A percentile compares a stretch with the other conserved stretches of the same genome.
Conservation (phyloP, 2,329 filamentous ascomycete genomes). For the Coniochaeta sp. region DNA sequence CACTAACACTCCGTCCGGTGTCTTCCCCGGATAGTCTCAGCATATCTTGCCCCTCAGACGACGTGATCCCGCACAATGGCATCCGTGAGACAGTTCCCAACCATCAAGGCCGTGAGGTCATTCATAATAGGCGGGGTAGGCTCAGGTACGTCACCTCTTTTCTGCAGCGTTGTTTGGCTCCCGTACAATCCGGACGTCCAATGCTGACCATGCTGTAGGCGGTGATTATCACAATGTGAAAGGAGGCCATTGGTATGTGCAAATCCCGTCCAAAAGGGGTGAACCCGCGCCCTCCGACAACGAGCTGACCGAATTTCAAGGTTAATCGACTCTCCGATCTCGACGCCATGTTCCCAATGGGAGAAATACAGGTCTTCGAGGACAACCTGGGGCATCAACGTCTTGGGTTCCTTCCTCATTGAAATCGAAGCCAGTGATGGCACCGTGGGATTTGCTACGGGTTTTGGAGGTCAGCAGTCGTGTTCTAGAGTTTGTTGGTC, state of each 20-base stretch:
- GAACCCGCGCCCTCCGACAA: background rate
- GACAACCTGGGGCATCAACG: constrained; percentile 94
- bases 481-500: background rate
- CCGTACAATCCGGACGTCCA: background rate
- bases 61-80: constrained; percentile 27
- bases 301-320: constrained; percentile 34
- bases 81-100: constrained; percentile 55
- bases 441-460: constrained; percentile 89
- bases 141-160: constrained; percentile 33
- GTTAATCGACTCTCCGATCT: constrained; percentile 88
- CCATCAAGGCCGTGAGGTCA: constrained; percentile 67
- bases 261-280: background rate
- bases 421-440: constrained; percentile 86
- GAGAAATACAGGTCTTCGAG: constrained; percentile 80
- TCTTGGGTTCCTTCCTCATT: constrained; percentile 84
- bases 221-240: constrained; percentile 93
- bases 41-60: background rate
- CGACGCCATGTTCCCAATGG: constrained; percentile 86
- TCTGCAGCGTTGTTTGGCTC: background rate
- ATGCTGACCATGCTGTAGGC: constrained; percentile 33
- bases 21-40: background rate
- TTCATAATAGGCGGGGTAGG: constrained; percentile 61
- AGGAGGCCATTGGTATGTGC: constrained; percentile 55
- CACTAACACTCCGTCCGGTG: background rate
- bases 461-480: constrained; percentile 66